Evolutionary conservation across 129 eudicot genomes (phyloP), one percentile per base, ranked within the genome.

Genomic region (Erigeron canadensis): DNA sequence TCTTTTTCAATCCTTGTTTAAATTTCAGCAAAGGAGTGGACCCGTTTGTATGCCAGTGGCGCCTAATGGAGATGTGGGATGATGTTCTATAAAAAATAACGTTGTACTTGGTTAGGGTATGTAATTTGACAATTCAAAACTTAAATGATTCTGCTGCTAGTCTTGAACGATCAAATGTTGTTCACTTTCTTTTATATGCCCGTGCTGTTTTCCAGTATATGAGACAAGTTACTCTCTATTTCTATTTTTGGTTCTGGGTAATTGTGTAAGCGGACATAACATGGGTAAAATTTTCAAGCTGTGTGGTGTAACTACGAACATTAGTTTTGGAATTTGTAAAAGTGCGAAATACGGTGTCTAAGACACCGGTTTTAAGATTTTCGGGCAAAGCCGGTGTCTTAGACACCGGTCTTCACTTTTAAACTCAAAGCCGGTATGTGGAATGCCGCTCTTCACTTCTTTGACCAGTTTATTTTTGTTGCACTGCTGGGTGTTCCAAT

Each of bases 21-120:
- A 43, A 12, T 44, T 74, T 60, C 82, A 84, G 88, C 88, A 41
- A 84, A 80, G 18, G 88, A 84, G 70, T 84, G 88, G 88, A 84
- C 85, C 67, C 88, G 85, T 63, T 69, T 77, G 75, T 84, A 72
- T 65, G 88, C 88, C 12, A 84, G 77, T 40, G 88, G 88, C 9
- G 88, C 80, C 15, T 83, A 78, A 72, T 19, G 43, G 77, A 43
- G 62, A 55, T 11, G 59, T 21, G 45, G 68, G 46, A 28, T 47
- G 43, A 19, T 75, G 74, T 66, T 67, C 46, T 16, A 11, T 28
- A 59, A 22, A 45, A 57, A 65, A 69, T 74, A 69, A 79, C 71
- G 60, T 54, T 74, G 79, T 57, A 65, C 63, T 74, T 61, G 78
- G 28, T 74, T 73, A 79, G 79, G 71, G 51, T 43, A 40, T 74